A percentile compares a stretch with the other conserved stretches of the same genome.
Conservation (phyloP, 106 monocot species). For the Dendrobium catenatum region DNA sequence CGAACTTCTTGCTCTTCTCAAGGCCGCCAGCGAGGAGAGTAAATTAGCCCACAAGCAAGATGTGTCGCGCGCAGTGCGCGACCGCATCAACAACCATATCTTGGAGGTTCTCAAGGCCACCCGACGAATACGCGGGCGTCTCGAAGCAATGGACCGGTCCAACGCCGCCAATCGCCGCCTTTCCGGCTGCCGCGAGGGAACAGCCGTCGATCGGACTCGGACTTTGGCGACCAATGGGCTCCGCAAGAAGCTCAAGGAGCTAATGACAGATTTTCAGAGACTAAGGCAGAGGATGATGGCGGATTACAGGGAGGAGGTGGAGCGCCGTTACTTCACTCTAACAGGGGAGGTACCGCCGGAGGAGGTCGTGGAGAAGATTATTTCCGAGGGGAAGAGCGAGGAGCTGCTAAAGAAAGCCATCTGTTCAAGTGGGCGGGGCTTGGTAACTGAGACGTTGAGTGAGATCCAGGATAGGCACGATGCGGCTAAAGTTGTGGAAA, state of each 20-base stretch:
- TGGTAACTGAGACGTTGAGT: constrained; percentile 23
- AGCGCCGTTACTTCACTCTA: constrained; percentile 50
- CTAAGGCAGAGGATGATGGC: constrained; percentile 49
- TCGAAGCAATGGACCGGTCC: constrained; percentile 63
- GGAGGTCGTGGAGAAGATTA: constrained; percentile 50
- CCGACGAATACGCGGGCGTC: constrained; percentile 26
- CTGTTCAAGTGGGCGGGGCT: too few species aligned
- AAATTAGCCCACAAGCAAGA: constrained; percentile 36
- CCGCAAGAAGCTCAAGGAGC: constrained; percentile 55
- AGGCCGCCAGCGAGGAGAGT: constrained; percentile 34
- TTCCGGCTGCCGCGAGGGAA: constrained; percentile 47
- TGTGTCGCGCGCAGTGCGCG: constrained; percentile 29
- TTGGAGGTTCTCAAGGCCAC: constrained; percentile 40
- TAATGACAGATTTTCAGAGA: constrained; percentile 59
- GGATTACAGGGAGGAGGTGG: constrained; percentile 64
- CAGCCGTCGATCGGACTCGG: constrained; percentile 54
- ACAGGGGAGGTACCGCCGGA: constrained; percentile 58
- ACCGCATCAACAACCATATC: constrained; percentile 50
- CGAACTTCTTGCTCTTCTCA: constrained; percentile 23
- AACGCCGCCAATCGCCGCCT: constrained; percentile 48
- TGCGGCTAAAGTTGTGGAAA: constrained; percentile 60
- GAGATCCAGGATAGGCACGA: constrained; percentile 68
- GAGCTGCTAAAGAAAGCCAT: constrained; percentile 10
- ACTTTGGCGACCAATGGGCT: constrained; percentile 52
- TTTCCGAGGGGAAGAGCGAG: constrained; percentile 45